Percentiles rank a stretch among this genome's conserved stretches.
phyloP scores from a whole-genome alignment of 192 early-diverging fungal species.

The Coemansia sp. region DNA sequence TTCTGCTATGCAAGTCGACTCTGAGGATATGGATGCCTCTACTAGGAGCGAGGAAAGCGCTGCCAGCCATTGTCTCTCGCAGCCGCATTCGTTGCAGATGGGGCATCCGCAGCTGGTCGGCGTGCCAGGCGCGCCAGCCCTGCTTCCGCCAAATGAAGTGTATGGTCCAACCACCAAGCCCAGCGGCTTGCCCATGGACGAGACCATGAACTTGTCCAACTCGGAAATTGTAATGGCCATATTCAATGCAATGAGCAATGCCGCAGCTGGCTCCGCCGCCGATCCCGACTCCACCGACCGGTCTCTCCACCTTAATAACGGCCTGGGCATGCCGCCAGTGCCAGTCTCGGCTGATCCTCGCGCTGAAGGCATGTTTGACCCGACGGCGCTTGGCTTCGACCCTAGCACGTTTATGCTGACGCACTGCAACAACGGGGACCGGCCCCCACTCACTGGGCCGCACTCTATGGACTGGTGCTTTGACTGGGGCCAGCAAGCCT shows the following conservation, averaged over 20 bases:
- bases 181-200: neutral
- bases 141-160: slow-evolving; percentile 10
- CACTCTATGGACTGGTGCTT: slow-evolving; percentile 40
- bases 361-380: slow-evolving; percentile 3
- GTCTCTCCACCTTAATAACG: neutral
- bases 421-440: neutral
- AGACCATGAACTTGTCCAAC: slow-evolving; percentile 7
- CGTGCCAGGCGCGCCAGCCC: neutral
- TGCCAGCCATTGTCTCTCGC: neutral
- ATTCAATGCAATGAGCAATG: slow-evolving; percentile 41
- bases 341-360: neutral
- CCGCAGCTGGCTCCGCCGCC: neutral
- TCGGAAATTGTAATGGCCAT: slow-evolving; percentile 38
- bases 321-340: neutral
- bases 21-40: neutral
- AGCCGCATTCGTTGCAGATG: no score
- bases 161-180: slow-evolving; percentile 10
- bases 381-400: slow-evolving; percentile 25
- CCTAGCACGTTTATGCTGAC: slow-evolving; percentile 18
- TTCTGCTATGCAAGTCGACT: slow-evolving; percentile 19
- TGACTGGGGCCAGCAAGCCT: slow-evolving; percentile 16
- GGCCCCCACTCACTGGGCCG: slow-evolving; percentile 1
- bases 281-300: neutral
- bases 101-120: no score
- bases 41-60: neutral